Evolutionary conservation across 2,329 filamentous ascomycete species (phyloP), one percentile per base, ranked within the genome.

Genomic region (Cercospora sojina): DNA sequence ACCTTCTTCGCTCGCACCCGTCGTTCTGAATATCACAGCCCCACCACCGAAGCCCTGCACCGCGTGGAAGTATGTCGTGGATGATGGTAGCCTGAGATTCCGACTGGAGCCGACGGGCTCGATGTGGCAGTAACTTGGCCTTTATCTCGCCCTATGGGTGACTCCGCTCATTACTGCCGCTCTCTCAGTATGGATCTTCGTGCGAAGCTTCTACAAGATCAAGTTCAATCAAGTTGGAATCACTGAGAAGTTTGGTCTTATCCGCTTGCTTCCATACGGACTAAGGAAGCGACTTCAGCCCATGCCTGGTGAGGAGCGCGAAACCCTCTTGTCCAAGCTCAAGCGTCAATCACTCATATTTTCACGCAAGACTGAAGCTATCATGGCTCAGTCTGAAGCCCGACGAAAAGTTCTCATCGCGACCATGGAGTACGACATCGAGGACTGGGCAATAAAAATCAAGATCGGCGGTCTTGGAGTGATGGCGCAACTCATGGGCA

Each of bases 391-490:
- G 51, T n/a, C 55, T 3, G 63, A 64, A 5, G 12, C 59, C 49
- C 67, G 71, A 12, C 79, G 84, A 18, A 88, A 83, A 35, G 84
- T 89, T 2, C 81, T 90, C 29, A 88, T 90, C 61, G 88, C 87
- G 9, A 90, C 87, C 8, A 89, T 90, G 85, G 88, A 90, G 75
- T 90, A 90, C 76, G 86, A 90, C 67, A 89, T 90, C 65, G 86
- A 88, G 66, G 88, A 90, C 73, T 90, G 88, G 85, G 81, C 76
- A 1, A 87, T 90, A 77, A 89, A 88, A 77, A 87, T 90, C 77
- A 90, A 90, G 77, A 90, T 90, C 56, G 88, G 88, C 66, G 88
- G 88, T 61, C 80, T 90, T 2, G 88, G 88, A 74, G 87, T 89
- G 64, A 90, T 90, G 87, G 87, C 88, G 20, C 85, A 88, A 69